Evolutionary conservation across 768 basidiomycete species (phyloP), one percentile per base, ranked within the genome.

Genomic region (Pulveroboletus ravenelii): DNA sequence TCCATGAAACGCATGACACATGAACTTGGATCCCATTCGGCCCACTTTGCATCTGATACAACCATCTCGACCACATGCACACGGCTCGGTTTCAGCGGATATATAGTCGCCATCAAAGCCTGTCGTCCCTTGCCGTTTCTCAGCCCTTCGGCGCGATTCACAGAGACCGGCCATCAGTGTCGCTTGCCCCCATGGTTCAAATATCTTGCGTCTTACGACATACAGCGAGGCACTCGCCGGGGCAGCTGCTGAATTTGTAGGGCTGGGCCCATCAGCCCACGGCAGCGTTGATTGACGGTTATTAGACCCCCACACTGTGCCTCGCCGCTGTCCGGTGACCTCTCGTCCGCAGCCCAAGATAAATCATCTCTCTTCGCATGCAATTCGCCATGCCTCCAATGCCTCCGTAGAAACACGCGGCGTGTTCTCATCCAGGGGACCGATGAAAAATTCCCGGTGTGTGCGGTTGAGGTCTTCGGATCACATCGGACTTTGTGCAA

Each of bases 161-260:
- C 12, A 13, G 7, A 23, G 41, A 10, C 20, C 13, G 13, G 17
- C 14, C 25, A 8, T 30, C 3, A 17, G 12, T 27, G 12, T 31
- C 9, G 10, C 13, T 31, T 23, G 15, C 15, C 8, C 23, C 6
- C 7, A 14, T 40, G 18, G 17, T 43, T 56, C 54, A 38, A 31
- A 46, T 2, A 3, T 10, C 17, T 34, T 15, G 4, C 37, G 17
- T 48, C 40, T 57, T 44, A 57, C 54, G 55, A 44, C 23, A 57
- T 31, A 9, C 12, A 40, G 15, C 18, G 27, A 30, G 42, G 17
- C n/a, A 6, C 15, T 4, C 30, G 13, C 13, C 3, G 3, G 41
- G 41, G 10, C 14, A 34, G 15, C 30, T 13, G 14, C 9, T 20
- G 29, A 15, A 10, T 15, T 45, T 25, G 34, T 23, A 15, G 17